Evolutionary conservation across 2,329 filamentous ascomycete species (phyloP).

Genomic region (Hypoxylon sp.): DNA sequence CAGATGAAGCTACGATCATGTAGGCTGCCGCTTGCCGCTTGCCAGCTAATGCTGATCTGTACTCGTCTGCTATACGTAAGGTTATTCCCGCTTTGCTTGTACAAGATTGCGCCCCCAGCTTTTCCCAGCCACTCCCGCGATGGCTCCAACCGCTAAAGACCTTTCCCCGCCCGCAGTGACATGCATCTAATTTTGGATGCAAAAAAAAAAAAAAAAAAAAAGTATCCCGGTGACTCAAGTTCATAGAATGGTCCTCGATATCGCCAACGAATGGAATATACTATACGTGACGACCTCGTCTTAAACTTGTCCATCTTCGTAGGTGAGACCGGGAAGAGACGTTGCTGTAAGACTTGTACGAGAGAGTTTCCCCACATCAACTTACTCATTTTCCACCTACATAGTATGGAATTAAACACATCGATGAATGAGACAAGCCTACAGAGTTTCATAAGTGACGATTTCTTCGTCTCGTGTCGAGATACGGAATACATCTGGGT

Average conservation of each 20-base stretch:
- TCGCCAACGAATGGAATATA: constrained; percentile 13
- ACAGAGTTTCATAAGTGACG: background rate
- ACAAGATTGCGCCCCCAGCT: constrained; percentile 24
- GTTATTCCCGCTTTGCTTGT: constrained; percentile 32
- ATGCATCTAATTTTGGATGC: constrained; percentile 7
- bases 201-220: background rate
- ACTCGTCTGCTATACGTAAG: constrained; percentile 16
- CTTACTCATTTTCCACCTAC: constrained; percentile 15
- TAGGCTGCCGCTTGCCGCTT: background rate
- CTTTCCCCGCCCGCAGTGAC: constrained; percentile 25
- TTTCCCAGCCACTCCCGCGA: constrained; percentile 35
- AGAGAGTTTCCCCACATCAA: constrained; percentile 20
- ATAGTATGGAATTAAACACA: background rate
- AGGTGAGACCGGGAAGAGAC: constrained; percentile 13
- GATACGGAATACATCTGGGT: background rate
- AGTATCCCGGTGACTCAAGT: constrained; percentile 6
- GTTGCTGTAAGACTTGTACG: constrained; percentile 27
- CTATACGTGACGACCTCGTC: constrained; percentile 1
- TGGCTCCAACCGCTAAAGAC: constrained; percentile 37
- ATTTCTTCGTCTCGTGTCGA: background rate
- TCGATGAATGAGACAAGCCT: background rate
- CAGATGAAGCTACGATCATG: constrained; percentile 5
- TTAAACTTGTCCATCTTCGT: background rate
- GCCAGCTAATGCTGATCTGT: constrained; percentile 1
- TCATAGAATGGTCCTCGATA: background rate